Conservation (phyloP, 176 grass and related monocot genomes). For the Aegilops bicornis region DNA sequence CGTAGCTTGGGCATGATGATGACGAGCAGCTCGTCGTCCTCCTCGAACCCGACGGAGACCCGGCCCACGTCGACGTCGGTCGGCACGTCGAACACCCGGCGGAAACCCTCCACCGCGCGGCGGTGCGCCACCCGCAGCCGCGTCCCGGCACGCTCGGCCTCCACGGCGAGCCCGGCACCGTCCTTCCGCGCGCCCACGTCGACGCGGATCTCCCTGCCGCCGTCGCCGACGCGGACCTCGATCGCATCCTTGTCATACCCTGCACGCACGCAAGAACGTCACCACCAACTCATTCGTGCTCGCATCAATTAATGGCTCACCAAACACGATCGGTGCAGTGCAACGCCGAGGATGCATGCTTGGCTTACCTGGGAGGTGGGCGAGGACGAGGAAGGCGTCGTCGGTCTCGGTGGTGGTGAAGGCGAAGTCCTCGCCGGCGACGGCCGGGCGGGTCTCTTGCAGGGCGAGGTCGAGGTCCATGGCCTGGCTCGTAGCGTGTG, state of each 20-base stretch:
- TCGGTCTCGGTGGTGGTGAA: constrained; percentile 66
- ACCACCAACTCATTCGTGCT: not conserved
- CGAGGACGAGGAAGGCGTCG: constrained; percentile 67
- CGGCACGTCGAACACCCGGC: constrained; percentile 59
- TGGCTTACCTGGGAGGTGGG: constrained; percentile 64
- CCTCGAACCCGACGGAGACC: constrained; percentile 60
- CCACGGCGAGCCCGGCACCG: constrained; percentile 33
- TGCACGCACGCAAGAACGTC: not conserved
- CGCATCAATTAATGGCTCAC: too few species aligned
- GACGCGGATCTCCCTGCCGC: constrained; percentile 49
- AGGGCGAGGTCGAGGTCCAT: constrained; percentile 80
- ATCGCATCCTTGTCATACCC: constrained; percentile 70
- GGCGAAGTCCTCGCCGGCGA: constrained; percentile 43
- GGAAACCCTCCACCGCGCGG: constrained; percentile 45
- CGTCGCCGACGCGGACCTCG: constrained; percentile 47
- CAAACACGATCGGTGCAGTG: not conserved
- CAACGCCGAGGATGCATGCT: not conserved
- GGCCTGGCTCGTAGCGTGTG: not conserved
- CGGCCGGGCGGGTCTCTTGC: constrained; percentile 15
- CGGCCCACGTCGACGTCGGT: constrained; percentile 31
- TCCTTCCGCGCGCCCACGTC: constrained; percentile 41
- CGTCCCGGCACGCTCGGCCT: constrained; percentile 34
- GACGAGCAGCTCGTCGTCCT: constrained; percentile 71
- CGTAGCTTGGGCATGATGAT: constrained; percentile 71
- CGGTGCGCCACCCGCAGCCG: constrained; percentile 44